Conservation (phyloP, 257 asterid genomes). For the Ajuga chamaepitys region DNA sequence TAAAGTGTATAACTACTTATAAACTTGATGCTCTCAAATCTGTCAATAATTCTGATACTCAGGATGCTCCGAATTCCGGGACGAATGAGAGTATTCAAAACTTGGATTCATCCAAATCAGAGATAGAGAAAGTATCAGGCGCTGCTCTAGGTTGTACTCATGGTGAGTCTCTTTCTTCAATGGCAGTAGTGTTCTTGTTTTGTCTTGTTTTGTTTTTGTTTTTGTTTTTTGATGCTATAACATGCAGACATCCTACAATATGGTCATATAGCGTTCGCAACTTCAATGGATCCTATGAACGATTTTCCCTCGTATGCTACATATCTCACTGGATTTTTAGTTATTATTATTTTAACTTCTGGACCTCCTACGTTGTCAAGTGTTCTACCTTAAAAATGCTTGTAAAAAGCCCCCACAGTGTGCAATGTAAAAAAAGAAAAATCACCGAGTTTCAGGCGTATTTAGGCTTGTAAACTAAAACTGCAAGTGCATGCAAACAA, state of each 20-base stretch:
- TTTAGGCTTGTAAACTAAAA: background rate
- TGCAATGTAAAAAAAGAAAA: background rate
- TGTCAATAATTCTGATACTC: constrained; percentile 37
- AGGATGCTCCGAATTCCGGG: constrained; percentile 23
- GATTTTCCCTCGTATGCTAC: background rate
- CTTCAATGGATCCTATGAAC: background rate
- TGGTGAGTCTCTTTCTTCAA: constrained; percentile 26
- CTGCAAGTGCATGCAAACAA: background rate
- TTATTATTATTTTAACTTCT: background rate
- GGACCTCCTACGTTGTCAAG: background rate
- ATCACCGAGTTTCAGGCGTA: background rate
- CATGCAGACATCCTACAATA: too few species aligned
- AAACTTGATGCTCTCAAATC: constrained; percentile 90
- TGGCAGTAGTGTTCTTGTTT: background rate
- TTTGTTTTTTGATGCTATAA: background rate
- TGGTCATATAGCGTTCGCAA: background rate
- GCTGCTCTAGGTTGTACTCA: constrained; percentile 23
- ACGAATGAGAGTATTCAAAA: constrained; percentile 22
- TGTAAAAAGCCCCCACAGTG: background rate
- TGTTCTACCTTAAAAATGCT: background rate
- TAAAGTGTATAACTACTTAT: constrained; percentile 65
- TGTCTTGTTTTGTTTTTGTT: background rate
- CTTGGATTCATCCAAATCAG: constrained; percentile 17
- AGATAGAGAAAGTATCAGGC: constrained; percentile 14
- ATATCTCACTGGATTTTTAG: background rate